Percentiles rank a stretch among this genome's conserved stretches.
Conservation (phyloP, 2,329 filamentous ascomycete genomes). For the Phaeosphaeria sp. region DNA sequence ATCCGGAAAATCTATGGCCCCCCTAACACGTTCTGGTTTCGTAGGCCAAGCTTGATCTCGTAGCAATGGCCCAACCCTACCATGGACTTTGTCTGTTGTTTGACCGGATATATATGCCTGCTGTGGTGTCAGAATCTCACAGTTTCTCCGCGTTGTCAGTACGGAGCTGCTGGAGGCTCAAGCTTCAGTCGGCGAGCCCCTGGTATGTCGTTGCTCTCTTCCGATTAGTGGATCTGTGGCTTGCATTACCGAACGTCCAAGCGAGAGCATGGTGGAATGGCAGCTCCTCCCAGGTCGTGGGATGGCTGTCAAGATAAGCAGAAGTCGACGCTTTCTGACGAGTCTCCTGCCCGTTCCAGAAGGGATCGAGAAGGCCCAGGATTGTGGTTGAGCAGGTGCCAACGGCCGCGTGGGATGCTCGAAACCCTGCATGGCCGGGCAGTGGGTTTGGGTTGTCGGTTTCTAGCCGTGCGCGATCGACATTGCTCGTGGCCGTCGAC, state of each 20-base stretch:
- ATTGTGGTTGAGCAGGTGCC: conserved; percentile 13
- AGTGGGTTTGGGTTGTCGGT: conserved; percentile 11
- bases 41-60: not conserved
- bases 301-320: conserved; percentile 5
- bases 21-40: not conserved
- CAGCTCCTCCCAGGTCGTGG: conserved; percentile 1
- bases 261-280: not conserved
- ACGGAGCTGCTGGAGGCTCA: not conserved
- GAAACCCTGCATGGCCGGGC: conserved; percentile 4
- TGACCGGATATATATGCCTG: not conserved
- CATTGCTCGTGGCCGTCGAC: not conserved
- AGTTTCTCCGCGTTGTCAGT: not conserved
- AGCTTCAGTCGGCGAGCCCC: not conserved
- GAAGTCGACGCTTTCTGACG: not conserved
- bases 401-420: conserved; percentile 13
- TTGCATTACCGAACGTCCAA: not conserved
- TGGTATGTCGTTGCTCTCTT: not conserved
- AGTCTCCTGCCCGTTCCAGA: conserved; percentile 21
- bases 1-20: not conserved
- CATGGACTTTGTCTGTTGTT: not conserved
- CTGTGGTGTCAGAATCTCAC: not conserved
- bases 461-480: not conserved
- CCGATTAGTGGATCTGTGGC: not conserved
- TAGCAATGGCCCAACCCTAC: too few relatives aligned
- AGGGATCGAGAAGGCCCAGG: conserved; percentile 26